Evolutionary conservation across 2,329 filamentous ascomycete species (phyloP).

Genomic region (Botrytis paeoniae): DNA sequence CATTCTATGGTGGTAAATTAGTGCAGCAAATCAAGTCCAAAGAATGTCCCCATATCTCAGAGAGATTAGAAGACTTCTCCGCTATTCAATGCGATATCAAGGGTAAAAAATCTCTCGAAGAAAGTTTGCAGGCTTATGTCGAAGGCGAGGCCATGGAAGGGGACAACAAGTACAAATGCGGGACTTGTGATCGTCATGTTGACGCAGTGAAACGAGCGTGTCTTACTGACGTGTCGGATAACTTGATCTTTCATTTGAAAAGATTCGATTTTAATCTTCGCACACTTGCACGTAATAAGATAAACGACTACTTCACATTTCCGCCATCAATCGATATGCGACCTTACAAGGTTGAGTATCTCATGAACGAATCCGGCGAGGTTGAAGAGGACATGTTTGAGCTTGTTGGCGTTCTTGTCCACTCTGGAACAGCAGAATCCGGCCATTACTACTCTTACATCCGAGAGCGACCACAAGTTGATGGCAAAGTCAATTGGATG

Average conservation of each 20-base stretch:
- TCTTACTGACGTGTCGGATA: conserved; percentile 87
- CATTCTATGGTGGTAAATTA: conserved; percentile 86
- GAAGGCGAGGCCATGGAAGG: conserved; percentile 96
- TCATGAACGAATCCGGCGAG: conserved; percentile 60
- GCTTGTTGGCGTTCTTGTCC: conserved; percentile 90
- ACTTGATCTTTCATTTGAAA: conserved; percentile 93
- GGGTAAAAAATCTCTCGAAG: conserved; percentile 76
- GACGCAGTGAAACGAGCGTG: conserved; percentile 92
- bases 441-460: conserved; percentile 98
- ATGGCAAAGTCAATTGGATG: conserved; percentile 61
- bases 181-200: conserved; percentile 81
- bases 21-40: conserved; percentile 95
- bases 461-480: conserved; percentile 65
- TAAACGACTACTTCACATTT: conserved; percentile 93
- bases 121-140: conserved; percentile 92
- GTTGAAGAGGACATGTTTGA: conserved; percentile 76
- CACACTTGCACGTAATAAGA: conserved; percentile 80
- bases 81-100: conserved; percentile 96
- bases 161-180: conserved; percentile 98
- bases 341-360: conserved; percentile 82
- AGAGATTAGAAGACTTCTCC: conserved; percentile 84
- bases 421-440: conserved; percentile 87
- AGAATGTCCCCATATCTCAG: conserved; percentile 90
- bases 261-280: conserved; percentile 78
- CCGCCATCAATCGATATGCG: conserved; percentile 80